These are phyloP conservation scores for Xylaria longipes DNA, from an alignment of 495 filamentous ascomycete genomes.

Conservation along the genomic window DNA sequence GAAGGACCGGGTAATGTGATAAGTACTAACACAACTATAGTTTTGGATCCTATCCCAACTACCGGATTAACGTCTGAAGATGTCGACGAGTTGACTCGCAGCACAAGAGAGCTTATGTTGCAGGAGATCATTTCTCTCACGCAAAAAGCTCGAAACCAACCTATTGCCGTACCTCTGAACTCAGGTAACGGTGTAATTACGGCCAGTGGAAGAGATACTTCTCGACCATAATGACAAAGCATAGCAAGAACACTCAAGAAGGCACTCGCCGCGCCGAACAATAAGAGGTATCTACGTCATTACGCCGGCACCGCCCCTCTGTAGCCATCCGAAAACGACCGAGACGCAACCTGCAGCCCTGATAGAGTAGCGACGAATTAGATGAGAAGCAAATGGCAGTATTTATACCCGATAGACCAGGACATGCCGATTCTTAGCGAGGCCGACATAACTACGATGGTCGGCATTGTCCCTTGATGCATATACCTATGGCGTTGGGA, in stretches of 20 bases:
- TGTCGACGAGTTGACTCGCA: conserved; percentile 77
- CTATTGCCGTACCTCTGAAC: conserved; percentile 38
- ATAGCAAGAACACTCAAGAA: neutral
- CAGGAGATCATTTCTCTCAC: conserved; percentile 72
- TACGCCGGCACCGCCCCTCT: neutral
- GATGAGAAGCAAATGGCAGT: conserved; percentile 20
- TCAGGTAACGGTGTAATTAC: conserved; percentile 39
- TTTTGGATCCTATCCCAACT: conserved; percentile 88
- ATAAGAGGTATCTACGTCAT: neutral
- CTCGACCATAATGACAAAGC: conserved; percentile 32
- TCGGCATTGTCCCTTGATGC: conserved; percentile 3
- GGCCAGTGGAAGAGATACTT: conserved; percentile 44
- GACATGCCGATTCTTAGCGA: conserved; percentile 18
- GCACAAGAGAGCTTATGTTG: conserved; percentile 80
- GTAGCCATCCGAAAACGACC: neutral
- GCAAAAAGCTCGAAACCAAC: conserved; percentile 44
- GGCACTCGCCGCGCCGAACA: neutral
- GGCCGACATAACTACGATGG: neutral
- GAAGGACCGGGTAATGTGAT: neutral
- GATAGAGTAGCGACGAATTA: neutral
- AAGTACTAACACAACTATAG: conserved; percentile 47
- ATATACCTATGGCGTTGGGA: conserved; percentile 2
- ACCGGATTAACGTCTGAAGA: conserved; percentile 75
- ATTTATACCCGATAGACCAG: conserved; percentile 41
- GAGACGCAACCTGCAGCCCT: neutral